phyloP scores from a whole-genome alignment of 2,329 filamentous ascomycete species.

The Orbilia ellipsospora region DNA sequence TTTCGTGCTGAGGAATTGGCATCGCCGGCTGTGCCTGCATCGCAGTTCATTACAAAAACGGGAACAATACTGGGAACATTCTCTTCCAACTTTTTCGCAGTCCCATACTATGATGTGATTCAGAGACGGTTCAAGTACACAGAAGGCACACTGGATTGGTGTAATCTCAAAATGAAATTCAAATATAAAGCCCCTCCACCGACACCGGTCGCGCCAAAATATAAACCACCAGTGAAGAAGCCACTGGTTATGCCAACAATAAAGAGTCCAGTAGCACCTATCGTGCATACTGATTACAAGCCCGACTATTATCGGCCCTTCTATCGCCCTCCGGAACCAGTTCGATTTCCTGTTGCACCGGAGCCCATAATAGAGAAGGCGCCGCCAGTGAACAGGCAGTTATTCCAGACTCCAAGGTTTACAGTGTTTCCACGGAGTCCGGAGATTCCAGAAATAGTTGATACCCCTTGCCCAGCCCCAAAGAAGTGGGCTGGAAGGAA shows the following conservation, averaged over 20 bases:
- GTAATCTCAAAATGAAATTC: conserved; percentile 34
- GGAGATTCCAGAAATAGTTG: not conserved
- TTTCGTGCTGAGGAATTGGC: conserved; percentile 41
- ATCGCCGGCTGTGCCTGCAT: conserved; percentile 20
- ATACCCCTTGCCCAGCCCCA: conserved; percentile 41
- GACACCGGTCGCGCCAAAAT: conserved; percentile 17
- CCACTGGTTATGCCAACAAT: conserved; percentile 37
- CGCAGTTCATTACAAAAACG: conserved; percentile 26
- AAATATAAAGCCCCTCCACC: conserved; percentile 25
- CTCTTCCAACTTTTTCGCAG: conserved; percentile 19
- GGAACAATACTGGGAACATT: conserved; percentile 23
- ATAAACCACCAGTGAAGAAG: conserved; percentile 15
- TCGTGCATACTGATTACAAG: conserved; percentile 21
- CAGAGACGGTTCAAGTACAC: conserved; percentile 33
- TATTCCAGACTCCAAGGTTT: conserved; percentile 29
- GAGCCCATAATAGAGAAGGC: not conserved
- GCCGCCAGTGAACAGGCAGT: not conserved
- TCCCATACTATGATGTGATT: conserved; percentile 31
- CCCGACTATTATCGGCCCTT: not conserved
- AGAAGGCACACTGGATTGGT: conserved; percentile 29
- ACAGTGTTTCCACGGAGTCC: conserved; percentile 17
- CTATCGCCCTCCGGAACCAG: not conserved
- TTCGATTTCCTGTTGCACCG: conserved; percentile 7
- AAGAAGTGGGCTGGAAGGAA: conserved; percentile 16
- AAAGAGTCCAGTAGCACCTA: conserved; percentile 1